These are phyloP conservation scores for Agrostemma githago DNA, from an alignment of 148 eudicot genomes.

Conservation along the genomic window DNA sequence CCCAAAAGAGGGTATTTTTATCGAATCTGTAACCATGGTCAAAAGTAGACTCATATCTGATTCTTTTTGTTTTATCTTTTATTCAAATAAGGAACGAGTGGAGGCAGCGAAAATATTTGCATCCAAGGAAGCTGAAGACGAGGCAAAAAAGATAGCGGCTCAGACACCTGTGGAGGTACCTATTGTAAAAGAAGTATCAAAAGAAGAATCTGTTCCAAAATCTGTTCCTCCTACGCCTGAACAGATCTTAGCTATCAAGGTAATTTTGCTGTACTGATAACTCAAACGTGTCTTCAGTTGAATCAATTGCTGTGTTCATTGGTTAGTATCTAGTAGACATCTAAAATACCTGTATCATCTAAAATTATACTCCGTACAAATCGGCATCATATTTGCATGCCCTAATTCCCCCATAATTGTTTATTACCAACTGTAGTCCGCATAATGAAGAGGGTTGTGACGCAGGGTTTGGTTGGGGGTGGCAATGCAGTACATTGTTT, in stretches of 20 bases:
- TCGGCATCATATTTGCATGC: not conserved
- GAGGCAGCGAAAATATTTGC: conserved; percentile 77
- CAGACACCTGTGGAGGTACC: conserved; percentile 66
- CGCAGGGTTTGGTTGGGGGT: not conserved
- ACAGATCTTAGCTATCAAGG: conserved; percentile 96
- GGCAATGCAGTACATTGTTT: too few relatives aligned
- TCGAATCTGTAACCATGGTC: too few relatives aligned
- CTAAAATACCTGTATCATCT: not conserved
- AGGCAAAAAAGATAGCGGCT: conserved; percentile 53
- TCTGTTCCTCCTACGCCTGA: conserved; percentile 86
- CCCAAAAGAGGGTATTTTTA: too few relatives aligned
- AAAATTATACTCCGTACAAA: not conserved
- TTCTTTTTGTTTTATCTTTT: not conserved
- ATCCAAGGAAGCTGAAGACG: conserved; percentile 89
- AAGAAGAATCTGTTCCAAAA: conserved; percentile 65
- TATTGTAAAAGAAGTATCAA: conserved; percentile 42
- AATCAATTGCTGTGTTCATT: not conserved
- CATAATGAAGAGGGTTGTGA: not conserved
- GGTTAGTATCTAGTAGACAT: not conserved
- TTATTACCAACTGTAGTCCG: not conserved
- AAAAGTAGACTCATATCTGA: not conserved
- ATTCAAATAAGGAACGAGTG: conserved; percentile 53
- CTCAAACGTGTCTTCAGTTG: not conserved
- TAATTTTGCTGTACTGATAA: conserved; percentile 22
- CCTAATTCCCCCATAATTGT: not conserved